Evolutionary conservation across 2,329 filamentous ascomycete species (phyloP).

Genomic region (Microascus cirrosus): DNA sequence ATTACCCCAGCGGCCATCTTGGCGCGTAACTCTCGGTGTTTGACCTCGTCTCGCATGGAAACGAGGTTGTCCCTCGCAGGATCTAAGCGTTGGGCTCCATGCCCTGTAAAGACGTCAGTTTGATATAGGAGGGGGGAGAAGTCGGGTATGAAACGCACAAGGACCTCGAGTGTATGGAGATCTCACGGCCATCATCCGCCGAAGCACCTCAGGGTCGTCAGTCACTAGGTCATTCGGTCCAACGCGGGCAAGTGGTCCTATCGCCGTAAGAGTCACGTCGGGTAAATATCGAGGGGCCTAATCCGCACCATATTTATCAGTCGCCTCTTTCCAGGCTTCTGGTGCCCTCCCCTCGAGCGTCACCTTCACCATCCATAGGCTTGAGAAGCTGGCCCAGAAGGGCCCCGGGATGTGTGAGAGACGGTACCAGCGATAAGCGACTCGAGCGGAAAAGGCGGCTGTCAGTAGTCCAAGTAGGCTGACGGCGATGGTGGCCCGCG

Average conservation of each 20-base stretch:
- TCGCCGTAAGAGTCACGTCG: neutral
- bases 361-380: slow-evolving; percentile 22
- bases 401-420: slow-evolving; percentile 29
- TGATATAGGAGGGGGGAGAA: slow-evolving; percentile 14
- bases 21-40: slow-evolving; percentile 27
- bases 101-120: slow-evolving; percentile 20
- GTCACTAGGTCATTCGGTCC: slow-evolving; percentile 30
- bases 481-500: neutral
- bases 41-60: slow-evolving; percentile 32
- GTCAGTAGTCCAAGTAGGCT: neutral
- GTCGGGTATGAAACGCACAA: slow-evolving; percentile 10
- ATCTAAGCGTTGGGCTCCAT: slow-evolving; percentile 37
- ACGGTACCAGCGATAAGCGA: slow-evolving; percentile 16
- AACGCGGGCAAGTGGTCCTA: slow-evolving; percentile 25
- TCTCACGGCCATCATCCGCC: slow-evolving; percentile 23
- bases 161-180: slow-evolving; percentile 20
- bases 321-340: slow-evolving; percentile 12
- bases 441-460: neutral
- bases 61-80: slow-evolving; percentile 41
- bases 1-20: slow-evolving; percentile 35
- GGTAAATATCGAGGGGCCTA: neutral
- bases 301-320: slow-evolving; percentile 15
- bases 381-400: slow-evolving; percentile 22
- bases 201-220: slow-evolving; percentile 24
- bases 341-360: neutral